Evolutionary conservation across 306 rosid species (phyloP).

Genomic region (Prinsepia uniflora): DNA sequence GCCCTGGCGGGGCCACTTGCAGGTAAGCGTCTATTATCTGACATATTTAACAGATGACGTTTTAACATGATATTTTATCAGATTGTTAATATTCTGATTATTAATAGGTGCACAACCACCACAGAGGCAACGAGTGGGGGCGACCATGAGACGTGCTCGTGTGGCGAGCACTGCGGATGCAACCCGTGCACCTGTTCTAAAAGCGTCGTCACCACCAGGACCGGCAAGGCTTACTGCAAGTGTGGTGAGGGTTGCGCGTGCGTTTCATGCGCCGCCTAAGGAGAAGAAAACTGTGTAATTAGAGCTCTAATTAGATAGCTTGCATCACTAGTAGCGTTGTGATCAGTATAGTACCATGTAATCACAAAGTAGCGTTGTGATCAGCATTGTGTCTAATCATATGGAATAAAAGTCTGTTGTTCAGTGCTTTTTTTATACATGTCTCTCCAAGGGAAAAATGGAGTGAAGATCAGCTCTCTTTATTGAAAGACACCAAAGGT

Average conservation of each 20-base stretch:
- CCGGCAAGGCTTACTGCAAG: constrained; percentile 43
- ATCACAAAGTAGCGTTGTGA: background rate
- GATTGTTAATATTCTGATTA: background rate
- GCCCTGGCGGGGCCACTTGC: constrained; percentile 23
- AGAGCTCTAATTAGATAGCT: background rate
- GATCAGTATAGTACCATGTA: background rate
- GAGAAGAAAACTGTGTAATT: background rate
- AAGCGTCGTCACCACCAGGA: constrained; percentile 28
- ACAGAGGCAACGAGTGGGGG: background rate
- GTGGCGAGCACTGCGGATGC: constrained; percentile 80
- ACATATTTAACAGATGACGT: background rate
- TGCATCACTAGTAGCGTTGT: background rate
- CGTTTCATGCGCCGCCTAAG: constrained; percentile 39
- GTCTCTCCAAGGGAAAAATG: too few relatives aligned
- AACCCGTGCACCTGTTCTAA: constrained; percentile 63
- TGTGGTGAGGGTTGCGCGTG: constrained; percentile 49
- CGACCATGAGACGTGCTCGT: constrained; percentile 50
- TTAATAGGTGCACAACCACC: constrained; percentile 11
- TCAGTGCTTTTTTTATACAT: too few relatives aligned
- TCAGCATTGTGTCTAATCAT: background rate
- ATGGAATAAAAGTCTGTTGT: too few relatives aligned
- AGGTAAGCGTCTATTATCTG: background rate
- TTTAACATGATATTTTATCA: background rate
- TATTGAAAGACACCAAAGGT: too few relatives aligned
- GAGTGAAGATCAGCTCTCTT: too few relatives aligned